These are phyloP conservation scores for Diplodia sapinea DNA, from an alignment of 2,329 filamentous ascomycete genomes.

Conservation along the genomic window DNA sequence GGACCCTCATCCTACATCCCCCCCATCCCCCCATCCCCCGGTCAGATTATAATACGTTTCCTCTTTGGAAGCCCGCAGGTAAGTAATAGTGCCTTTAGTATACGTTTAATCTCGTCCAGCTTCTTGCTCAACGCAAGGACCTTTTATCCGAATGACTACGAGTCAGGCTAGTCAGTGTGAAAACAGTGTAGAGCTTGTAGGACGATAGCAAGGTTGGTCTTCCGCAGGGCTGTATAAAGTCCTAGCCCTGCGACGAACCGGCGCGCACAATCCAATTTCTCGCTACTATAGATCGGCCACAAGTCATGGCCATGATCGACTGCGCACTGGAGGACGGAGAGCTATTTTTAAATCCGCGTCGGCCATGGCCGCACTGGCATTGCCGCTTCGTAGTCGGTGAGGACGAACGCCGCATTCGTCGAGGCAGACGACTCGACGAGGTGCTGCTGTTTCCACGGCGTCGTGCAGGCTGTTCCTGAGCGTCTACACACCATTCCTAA, in stretches of 20 bases:
- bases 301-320: conserved; percentile 11
- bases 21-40: too few relatives aligned
- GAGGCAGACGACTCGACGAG: conserved; percentile 3
- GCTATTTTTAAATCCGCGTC: conserved; percentile 5
- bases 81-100: too few relatives aligned
- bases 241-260: not conserved
- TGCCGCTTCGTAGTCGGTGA: conserved; percentile 9
- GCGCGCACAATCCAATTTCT: conserved; percentile 6
- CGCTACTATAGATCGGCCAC: conserved; percentile 4
- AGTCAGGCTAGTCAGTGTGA: not conserved
- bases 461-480: conserved; percentile 1
- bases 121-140: not conserved
- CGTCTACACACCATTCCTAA: not conserved
- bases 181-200: not conserved
- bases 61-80: not conserved
- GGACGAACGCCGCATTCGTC: conserved; percentile 7
- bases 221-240: not conserved
- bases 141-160: not conserved
- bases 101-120: too few relatives aligned
- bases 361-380: not conserved
- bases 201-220: not conserved
- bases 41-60: not conserved
- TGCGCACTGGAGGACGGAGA: not conserved
- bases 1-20: not conserved
- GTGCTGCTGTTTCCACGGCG: not conserved